Percentiles rank a stretch among this genome's conserved stretches.
Conservation (phyloP, 2,329 filamentous ascomycete species). For the Didymella keratinophila region DNA sequence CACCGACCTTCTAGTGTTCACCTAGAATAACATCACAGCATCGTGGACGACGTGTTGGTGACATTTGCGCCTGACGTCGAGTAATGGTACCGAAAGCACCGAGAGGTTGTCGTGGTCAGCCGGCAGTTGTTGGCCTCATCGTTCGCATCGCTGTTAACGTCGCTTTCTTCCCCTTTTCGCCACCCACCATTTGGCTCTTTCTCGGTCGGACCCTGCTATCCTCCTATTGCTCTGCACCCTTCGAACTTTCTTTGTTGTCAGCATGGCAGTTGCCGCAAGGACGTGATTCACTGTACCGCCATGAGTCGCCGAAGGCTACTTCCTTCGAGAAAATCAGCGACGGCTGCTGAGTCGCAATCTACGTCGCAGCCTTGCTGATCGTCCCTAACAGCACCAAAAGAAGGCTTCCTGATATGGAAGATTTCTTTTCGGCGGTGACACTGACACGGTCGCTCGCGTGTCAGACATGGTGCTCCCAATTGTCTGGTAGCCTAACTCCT, state of each 20-base stretch:
- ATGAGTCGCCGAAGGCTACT: neutral
- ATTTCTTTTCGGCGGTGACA: slow-evolving; percentile 1
- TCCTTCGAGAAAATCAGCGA: neutral
- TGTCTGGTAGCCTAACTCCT: slow-evolving; percentile 10
- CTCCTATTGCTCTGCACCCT: neutral
- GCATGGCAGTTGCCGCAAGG: neutral
- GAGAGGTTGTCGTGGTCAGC: neutral
- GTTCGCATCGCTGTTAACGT: neutral
- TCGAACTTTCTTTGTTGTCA: neutral
- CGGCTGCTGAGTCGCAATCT: slow-evolving; percentile 3
- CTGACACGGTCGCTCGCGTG: slow-evolving; percentile 7
- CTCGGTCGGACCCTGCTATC: neutral
- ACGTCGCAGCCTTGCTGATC: slow-evolving; percentile 3
- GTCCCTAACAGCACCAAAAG: slow-evolving; percentile 5
- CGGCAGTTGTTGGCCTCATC: neutral
- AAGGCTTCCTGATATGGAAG: slow-evolving; percentile 9
- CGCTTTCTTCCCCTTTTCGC: neutral
- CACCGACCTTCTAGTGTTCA: neutral
- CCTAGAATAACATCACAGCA: neutral
- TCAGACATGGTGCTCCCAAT: slow-evolving; percentile 2
- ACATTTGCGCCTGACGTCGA: neutral
- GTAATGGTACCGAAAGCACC: neutral
- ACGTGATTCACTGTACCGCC: neutral
- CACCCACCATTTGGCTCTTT: neutral
- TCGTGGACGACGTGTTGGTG: neutral